Percentiles rank a stretch among this genome's conserved stretches.
phyloP scores from a whole-genome alignment of 768 basidiomycete genomes.

The Kockovaella imperatae region DNA sequence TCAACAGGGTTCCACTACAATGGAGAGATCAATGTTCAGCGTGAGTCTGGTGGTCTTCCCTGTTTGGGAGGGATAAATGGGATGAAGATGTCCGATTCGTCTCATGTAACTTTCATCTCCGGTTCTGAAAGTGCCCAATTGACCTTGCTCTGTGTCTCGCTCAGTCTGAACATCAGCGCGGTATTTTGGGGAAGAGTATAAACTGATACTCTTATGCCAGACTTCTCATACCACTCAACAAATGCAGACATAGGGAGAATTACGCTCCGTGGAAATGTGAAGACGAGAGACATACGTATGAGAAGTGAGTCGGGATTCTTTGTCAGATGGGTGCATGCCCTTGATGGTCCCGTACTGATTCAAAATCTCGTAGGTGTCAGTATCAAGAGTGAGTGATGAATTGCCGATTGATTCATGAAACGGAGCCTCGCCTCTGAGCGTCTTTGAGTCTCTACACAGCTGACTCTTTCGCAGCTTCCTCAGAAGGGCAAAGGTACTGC shows the following conservation, averaged over 20 bases:
- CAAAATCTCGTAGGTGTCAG: constrained; percentile 62
- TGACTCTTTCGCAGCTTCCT: constrained; percentile 56
- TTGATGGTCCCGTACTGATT: not conserved
- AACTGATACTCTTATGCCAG: constrained; percentile 47
- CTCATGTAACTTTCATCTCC: not conserved
- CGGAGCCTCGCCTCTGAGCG: not conserved
- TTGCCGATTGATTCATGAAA: too few relatives aligned
- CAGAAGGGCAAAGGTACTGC: constrained; percentile 75
- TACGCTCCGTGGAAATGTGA: constrained; percentile 93
- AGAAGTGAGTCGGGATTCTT: constrained; percentile 43
- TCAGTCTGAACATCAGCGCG: not conserved
- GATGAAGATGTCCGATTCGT: not conserved
- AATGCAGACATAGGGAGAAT: constrained; percentile 66
- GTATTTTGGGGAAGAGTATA: not conserved
- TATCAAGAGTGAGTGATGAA: constrained; percentile 75
- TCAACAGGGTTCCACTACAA: constrained; percentile 62
- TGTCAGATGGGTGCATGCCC: not conserved
- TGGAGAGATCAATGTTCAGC: constrained; percentile 89
- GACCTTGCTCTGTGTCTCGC: not conserved
- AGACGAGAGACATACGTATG: constrained; percentile 57
- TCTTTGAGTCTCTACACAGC: not conserved
- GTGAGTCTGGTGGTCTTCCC: constrained; percentile 50
- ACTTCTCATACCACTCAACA: constrained; percentile 75
- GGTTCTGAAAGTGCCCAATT: not conserved
- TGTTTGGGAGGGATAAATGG: not conserved